Base-by-base conservation (phyloP, 116 monocot species). In the Papilionanthe hybrid region DNA sequence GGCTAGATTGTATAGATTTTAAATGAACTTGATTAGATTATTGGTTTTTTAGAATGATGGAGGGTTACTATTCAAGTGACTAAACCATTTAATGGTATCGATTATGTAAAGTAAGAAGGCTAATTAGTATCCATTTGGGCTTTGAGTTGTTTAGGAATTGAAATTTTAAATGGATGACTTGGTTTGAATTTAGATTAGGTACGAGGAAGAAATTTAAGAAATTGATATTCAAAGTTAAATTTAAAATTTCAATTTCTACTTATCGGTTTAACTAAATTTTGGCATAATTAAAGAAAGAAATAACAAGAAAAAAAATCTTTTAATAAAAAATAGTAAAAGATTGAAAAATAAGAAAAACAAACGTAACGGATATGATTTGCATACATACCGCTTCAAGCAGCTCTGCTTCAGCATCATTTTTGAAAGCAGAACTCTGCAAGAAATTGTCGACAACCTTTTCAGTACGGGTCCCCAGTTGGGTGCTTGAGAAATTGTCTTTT, bases 401-500 rank as follows among this genome's bases (percentile, higher is more conserved):
- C 17, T 72, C 20, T 28, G 86, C 81, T 69, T 30, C 50, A 19
- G 83, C 68, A 10, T 86, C 76, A 76, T 78, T 79, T 81, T 86
- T 82, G 22, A 96, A 80, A 86, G 85, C 45, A 78, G 96, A 92
- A 87, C 79, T 91, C 75, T 89, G 87, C 78, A 94, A 83, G 81
- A 97, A 94, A 55, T 77, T 89, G 55, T 84, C 63, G 74, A 97
- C 45, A 77, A 94, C 89, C 82, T 91, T 94, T 75, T 94, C 94
- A 49, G 92, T 85, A 27, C 55, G 86, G 50, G 55, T 92, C 73
- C n/a, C 81, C 29, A 50, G 45, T 44, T 80, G 72, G 32, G 25
- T 76, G 57, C 86, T 85, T 56, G 86, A 80, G 32, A 77, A 43
- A 55, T 17, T 49, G 55, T 72, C 79, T 58, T 79, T 81, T 29